These are phyloP conservation scores for Boletus rubescentipes DNA, from an alignment of 768 basidiomycete genomes.

Conservation along the genomic window DNA sequence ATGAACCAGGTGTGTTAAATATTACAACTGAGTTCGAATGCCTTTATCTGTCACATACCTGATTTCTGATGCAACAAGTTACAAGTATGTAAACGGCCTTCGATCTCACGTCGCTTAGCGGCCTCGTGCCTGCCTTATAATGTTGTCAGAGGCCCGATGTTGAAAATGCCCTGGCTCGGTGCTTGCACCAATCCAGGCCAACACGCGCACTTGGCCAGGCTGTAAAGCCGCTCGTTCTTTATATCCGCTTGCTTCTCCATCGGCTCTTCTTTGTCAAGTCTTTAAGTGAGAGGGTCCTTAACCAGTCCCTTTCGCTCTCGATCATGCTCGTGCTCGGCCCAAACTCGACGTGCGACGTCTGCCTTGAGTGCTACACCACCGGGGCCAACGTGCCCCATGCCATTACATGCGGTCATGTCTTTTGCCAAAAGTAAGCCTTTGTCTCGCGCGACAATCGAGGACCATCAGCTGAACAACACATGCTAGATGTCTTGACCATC, in stretches of 20 bases:
- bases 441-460: conserved; percentile 21
- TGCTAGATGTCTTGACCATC: conserved; percentile 53
- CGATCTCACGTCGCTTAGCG: conserved; percentile 35
- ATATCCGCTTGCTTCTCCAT: conserved; percentile 12
- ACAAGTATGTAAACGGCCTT: conserved; percentile 21
- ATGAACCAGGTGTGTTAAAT: conserved; percentile 17
- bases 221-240: conserved; percentile 20
- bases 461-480: background rate
- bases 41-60: conserved; percentile 14
- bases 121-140: conserved; percentile 39
- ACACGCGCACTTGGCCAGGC: conserved; percentile 34
- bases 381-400: conserved; percentile 58
- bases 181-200: conserved; percentile 23
- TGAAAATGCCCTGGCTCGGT: conserved; percentile 21
- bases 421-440: conserved; percentile 46
- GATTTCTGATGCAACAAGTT: conserved; percentile 14
- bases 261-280: conserved; percentile 1
- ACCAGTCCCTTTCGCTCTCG: conserved; percentile 30
- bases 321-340: conserved; percentile 67
- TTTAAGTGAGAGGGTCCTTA: conserved; percentile 34
- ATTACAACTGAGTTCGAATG: conserved; percentile 24
- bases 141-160: conserved; percentile 21
- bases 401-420: conserved; percentile 71
- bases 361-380: conserved; percentile 60
- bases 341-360: conserved; percentile 73